Conservation (phyloP, 1,284 basidiomycete genomes). For the Hemileia vastatrix region DNA sequence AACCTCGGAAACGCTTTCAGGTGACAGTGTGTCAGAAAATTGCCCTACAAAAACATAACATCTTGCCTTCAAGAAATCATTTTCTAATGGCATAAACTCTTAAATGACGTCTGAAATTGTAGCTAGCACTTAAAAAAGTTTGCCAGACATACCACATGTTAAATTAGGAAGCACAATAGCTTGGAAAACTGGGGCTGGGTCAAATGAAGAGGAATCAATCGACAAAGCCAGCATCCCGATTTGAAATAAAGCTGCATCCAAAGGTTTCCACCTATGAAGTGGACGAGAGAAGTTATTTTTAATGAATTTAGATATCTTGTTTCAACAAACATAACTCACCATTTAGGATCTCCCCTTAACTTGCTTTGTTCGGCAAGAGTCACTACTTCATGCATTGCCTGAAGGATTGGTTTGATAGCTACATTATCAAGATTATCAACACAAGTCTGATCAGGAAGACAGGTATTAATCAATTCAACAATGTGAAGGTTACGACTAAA, state of each 20-base stretch:
- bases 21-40: no score
- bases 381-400: slow-evolving; percentile 54
- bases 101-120: no score
- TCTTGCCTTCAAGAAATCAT: no score
- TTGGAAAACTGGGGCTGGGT: slow-evolving; percentile 64
- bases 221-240: slow-evolving; percentile 74
- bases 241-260: slow-evolving; percentile 72
- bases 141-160: no score
- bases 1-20: no score
- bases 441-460: slow-evolving; percentile 52
- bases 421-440: slow-evolving; percentile 58
- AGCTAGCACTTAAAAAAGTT: no score
- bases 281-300: slow-evolving; percentile 33
- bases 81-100: no score
- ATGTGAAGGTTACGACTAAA: not conserved
- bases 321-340: slow-evolving; percentile 30
- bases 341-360: slow-evolving; percentile 35
- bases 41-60: no score
- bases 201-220: slow-evolving; percentile 61
- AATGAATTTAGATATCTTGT: not conserved
- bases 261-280: slow-evolving; percentile 78
- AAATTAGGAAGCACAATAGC: slow-evolving; percentile 71
- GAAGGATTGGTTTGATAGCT: slow-evolving; percentile 55
- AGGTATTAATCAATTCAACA: slow-evolving; percentile 1
- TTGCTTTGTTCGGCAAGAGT: slow-evolving; percentile 52